phyloP scores from a whole-genome alignment of 257 asterid genomes.

The Prunella vulgaris region DNA sequence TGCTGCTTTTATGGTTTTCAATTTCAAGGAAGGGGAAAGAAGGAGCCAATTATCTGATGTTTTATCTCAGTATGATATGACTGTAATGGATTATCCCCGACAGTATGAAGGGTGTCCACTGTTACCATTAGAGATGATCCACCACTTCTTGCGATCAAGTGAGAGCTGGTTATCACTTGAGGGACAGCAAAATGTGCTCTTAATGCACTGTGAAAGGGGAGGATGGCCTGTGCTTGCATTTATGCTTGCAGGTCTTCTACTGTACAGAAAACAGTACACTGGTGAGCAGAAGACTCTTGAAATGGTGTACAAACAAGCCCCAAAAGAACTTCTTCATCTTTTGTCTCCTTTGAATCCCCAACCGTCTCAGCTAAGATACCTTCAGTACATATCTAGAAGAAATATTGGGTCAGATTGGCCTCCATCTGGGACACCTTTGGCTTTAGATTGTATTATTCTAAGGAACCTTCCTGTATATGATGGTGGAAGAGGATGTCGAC shows the following conservation, averaged over 20 bases:
- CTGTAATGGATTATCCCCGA: conserved; percentile 97
- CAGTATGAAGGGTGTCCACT: conserved; percentile 92
- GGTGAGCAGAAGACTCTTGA: conserved; percentile 98
- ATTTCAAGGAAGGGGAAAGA: conserved; percentile 85
- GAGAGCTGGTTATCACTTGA: conserved; percentile 99
- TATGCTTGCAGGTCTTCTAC: conserved; percentile 98
- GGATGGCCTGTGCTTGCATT: conserved; percentile 99
- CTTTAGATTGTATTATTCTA: conserved; percentile 75
- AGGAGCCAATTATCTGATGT: conserved; percentile 87
- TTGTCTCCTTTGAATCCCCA: conserved; percentile 95
- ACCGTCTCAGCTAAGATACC: conserved; percentile 97
- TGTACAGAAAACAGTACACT: conserved; percentile 83
- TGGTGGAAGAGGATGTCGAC: conserved; percentile 85
- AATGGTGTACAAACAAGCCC: conserved; percentile 99
- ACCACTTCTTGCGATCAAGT: conserved; percentile 93
- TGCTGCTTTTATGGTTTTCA: conserved; percentile 98
- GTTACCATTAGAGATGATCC: conserved; percentile 90
- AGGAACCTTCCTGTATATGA: conserved; percentile 65
- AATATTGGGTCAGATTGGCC: conserved; percentile 85
- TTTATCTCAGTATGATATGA: conserved; percentile 92
- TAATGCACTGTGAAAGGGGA: conserved; percentile 98
- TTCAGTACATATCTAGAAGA: conserved; percentile 85
- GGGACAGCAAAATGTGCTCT: conserved; percentile 95
- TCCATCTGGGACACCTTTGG: conserved; percentile 82
- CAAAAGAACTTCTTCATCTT: conserved; percentile 91